A percentile compares a stretch with the other conserved stretches of the same genome.
phyloP scores from a whole-genome alignment of 75 land plant genomes.

The Sequoia sempervirens region DNA sequence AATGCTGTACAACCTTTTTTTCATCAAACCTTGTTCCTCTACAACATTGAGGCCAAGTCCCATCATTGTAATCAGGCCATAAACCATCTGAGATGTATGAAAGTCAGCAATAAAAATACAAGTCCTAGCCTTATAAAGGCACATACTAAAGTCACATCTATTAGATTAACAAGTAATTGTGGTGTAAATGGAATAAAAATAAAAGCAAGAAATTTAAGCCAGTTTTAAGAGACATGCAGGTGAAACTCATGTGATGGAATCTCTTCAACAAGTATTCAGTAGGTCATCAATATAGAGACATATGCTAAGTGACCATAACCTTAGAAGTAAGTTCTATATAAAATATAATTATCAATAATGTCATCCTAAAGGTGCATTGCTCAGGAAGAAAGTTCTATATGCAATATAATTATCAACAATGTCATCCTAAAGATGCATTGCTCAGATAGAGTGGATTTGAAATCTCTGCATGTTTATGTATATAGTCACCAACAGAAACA shows the following conservation, averaged over 20 bases:
- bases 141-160: neutral
- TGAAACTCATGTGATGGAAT: neutral
- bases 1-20: constrained; percentile 34
- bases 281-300: neutral
- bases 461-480: neutral
- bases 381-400: no score
- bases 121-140: neutral
- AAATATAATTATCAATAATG: neutral
- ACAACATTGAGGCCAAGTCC: constrained; percentile 75
- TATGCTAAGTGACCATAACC: neutral
- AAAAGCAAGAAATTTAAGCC: neutral
- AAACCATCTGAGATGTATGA: constrained; percentile 50
- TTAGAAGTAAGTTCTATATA: neutral
- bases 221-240: neutral
- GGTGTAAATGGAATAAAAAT: neutral
- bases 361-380: neutral
- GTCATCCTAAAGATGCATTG: neutral
- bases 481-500: neutral
- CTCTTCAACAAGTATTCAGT: neutral
- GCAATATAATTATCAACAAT: neutral
- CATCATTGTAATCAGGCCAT: constrained; percentile 78
- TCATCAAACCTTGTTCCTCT: constrained; percentile 31
- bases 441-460: neutral
- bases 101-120: constrained; percentile 1
- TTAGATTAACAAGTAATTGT: neutral